Conservation (phyloP, 306 rosid genomes). For the Castanea mollissima region DNA sequence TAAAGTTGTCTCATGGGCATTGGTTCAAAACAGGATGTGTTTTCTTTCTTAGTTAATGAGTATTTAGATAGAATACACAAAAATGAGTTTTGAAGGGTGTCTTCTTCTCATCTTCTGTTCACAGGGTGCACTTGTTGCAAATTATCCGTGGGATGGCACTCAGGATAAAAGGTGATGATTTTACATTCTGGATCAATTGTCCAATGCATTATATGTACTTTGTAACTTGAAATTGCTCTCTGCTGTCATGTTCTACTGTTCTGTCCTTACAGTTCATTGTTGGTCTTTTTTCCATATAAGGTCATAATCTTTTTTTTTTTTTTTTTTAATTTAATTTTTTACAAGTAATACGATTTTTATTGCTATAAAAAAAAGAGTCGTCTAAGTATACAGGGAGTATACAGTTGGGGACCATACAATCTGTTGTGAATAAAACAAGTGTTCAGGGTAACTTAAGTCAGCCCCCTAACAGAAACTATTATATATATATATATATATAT, state of each 20-base stretch:
- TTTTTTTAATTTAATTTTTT: too few species aligned
- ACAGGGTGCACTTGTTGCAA: constrained; percentile 98
- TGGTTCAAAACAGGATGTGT: constrained; percentile 8
- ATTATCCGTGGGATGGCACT: constrained; percentile 97
- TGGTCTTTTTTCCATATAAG: not conserved
- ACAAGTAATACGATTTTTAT: too few species aligned
- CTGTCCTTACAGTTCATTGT: not conserved
- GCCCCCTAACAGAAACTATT: too few species aligned
- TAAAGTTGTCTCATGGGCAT: not conserved
- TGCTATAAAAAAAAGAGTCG: too few species aligned
- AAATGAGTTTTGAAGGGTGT: constrained; percentile 12
- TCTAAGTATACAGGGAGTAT: too few species aligned
- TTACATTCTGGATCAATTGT: not conserved
- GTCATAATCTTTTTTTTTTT: not conserved
- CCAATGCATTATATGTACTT: not conserved
- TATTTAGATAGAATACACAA: constrained; percentile 9
- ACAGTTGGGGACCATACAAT: too few species aligned
- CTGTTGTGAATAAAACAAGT: too few species aligned
- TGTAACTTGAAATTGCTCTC: not conserved
- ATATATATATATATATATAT: too few species aligned
- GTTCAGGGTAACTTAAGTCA: too few species aligned
- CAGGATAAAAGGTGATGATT: constrained; percentile 63
- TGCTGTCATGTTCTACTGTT: not conserved
- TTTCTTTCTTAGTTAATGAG: constrained; percentile 2
- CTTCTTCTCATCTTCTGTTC: constrained; percentile 17